Conservation (phyloP, 2,329 filamentous ascomycete genomes). For the Alternaria arborescens region DNA sequence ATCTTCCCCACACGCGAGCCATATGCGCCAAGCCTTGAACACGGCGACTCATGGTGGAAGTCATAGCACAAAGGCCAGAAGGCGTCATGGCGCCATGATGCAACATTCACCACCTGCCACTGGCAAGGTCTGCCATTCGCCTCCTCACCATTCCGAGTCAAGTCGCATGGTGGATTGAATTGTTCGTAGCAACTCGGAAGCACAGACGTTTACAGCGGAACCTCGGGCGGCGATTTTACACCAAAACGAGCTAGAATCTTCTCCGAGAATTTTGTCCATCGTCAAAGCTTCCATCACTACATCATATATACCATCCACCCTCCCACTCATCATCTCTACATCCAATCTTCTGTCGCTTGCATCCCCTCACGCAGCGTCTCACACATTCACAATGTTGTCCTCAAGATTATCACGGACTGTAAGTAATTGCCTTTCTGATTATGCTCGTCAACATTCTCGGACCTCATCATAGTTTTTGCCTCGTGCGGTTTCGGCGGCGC, state of each 20-base stretch:
- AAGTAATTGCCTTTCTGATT: conserved; percentile 28
- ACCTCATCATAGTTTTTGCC: conserved; percentile 65
- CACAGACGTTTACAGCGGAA: conserved; percentile 29
- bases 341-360: conserved; percentile 39
- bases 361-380: conserved; percentile 41
- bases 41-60: neutral
- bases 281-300: conserved; percentile 41
- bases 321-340: conserved; percentile 28
- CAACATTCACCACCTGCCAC: neutral
- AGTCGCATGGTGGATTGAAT: conserved; percentile 1
- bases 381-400: conserved; percentile 50
- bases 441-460: conserved; percentile 25
- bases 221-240: conserved; percentile 26
- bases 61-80: neutral
- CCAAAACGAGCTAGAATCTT: conserved; percentile 38
- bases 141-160: neutral
- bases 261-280: conserved; percentile 36
- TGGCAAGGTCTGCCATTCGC: conserved; percentile 1
- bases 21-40: conserved; percentile 19
- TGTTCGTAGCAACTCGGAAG: conserved; percentile 13
- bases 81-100: conserved; percentile 1
- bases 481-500: conserved; percentile 73
- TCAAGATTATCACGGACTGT: conserved; percentile 54
- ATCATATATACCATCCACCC: conserved; percentile 38
- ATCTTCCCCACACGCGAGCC: conserved; percentile 23